Evolutionary conservation across 2,329 filamentous ascomycete genomes (phyloP), one percentile per base, ranked within the genome.

Genomic region (Colletotrichum lupini): DNA sequence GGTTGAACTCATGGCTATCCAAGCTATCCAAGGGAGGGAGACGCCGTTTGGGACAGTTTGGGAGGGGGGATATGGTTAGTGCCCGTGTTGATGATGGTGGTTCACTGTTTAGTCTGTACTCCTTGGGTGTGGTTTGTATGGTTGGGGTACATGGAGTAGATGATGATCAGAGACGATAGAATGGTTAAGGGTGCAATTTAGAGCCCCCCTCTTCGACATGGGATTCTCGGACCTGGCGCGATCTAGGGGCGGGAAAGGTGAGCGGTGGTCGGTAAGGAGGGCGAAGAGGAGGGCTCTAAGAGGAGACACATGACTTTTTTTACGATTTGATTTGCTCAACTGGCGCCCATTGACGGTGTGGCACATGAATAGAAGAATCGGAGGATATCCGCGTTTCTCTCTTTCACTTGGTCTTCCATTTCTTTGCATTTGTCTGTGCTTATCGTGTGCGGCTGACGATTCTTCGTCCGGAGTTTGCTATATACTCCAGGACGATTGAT

Each of bases 301-400:
- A 28, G 24, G 42, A 28, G 22, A 63, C 68, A 68, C 68, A 72
- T 57, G 65, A 68, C 65, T 30, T 12, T 65, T 26, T 7, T 42
- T 8, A 12, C 28, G 11, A 16, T 14, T 7, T 24, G n/a, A 16
- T 22, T 16, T 24, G 14, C 8, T 9, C 26, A 5, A 49, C 28
- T 63, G 16, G 60, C 26, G 37, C 37, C 14, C 6, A 8, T 49
- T 19, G n/a, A 19, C 19, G 16, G 32, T 28, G 49, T 72, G 65
- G 49, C 57, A 68, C 63, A 14, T 22, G 28, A 53, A 24, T 63
- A 63, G 46, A 63, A 63, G 46, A 53, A 22, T 1, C n/a, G n/a
- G 60, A 11, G 28, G 12, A 49, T 32, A 28, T 53, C 46, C 22
- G n/a, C 3, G 11, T 62, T 30, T 24, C 19, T 52, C n/a, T 2